Percentiles rank a stretch among this genome's conserved stretches.
Conservation (phyloP, 2,329 filamentous ascomycete genomes). For the Cercospora zeina region DNA sequence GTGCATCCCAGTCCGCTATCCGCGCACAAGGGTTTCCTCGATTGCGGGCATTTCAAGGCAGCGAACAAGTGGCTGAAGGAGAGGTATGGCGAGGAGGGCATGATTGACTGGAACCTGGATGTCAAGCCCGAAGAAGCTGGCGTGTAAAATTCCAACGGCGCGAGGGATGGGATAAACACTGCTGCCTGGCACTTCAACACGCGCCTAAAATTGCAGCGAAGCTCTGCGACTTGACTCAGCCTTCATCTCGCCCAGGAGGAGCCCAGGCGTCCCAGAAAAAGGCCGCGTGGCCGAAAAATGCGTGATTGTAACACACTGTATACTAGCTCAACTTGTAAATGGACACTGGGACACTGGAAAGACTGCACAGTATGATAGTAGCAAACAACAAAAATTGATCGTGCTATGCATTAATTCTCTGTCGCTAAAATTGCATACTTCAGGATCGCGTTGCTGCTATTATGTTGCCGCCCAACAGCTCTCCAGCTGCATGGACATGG, state of each 20-base stretch:
- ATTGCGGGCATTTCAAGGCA: constrained; percentile 74
- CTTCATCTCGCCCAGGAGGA: not conserved
- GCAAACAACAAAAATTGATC: not conserved
- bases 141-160: constrained; percentile 30
- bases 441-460: not conserved
- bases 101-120: constrained; percentile 76
- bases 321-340: not conserved
- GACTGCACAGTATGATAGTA: not conserved
- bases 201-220: not conserved
- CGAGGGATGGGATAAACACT: not conserved
- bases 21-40: constrained; percentile 70
- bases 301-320: not conserved
- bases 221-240: not conserved
- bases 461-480: not conserved
- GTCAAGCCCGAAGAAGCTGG: constrained; percentile 48
- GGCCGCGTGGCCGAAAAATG: not conserved
- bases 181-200: not conserved
- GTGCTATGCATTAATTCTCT: not conserved
- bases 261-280: not conserved
- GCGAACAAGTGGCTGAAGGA: constrained; percentile 80
- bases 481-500: not conserved
- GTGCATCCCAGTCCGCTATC: constrained; percentile 94
- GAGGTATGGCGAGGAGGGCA: constrained; percentile 75
- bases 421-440: not conserved
- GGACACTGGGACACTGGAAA: not conserved